These are phyloP conservation scores for Neurospora cerealis DNA, from an alignment of 495 filamentous ascomycete species.

Conservation along the genomic window DNA sequence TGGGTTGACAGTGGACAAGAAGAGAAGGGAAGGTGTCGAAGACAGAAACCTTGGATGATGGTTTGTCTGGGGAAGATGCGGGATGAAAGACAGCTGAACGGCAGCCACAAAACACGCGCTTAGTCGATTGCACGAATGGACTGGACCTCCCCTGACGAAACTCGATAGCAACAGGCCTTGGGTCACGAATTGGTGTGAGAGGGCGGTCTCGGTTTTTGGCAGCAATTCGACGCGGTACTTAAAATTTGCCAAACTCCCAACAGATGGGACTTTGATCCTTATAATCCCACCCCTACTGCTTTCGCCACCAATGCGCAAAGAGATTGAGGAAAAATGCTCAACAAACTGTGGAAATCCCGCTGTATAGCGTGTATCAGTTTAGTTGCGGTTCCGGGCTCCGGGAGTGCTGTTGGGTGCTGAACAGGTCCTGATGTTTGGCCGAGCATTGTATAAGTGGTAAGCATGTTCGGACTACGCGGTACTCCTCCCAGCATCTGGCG, in stretches of 20 bases:
- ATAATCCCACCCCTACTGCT: not conserved
- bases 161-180: not conserved
- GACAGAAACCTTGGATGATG: not conserved
- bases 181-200: not conserved
- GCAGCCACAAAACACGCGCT: conserved; percentile 10
- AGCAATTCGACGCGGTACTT: not conserved
- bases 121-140: not conserved
- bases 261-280: not conserved
- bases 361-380: not conserved
- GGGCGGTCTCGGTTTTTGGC: not conserved
- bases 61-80: conserved; percentile 13
- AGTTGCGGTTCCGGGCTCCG: not conserved
- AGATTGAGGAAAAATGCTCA: not conserved
- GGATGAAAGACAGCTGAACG: conserved; percentile 16
- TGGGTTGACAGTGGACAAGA: not conserved
- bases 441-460: not conserved
- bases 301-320: not conserved
- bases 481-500: not conserved
- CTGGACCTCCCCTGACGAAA: not conserved
- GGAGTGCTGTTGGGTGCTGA: not conserved
- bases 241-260: not conserved
- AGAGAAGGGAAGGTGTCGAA: not conserved
- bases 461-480: not conserved
- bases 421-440: not conserved
- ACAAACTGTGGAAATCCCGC: not conserved